Percentiles rank a stretch among this genome's conserved stretches.
Conservation (phyloP, 352 stramenopile genomes). For the Phytopythium vexans region DNA sequence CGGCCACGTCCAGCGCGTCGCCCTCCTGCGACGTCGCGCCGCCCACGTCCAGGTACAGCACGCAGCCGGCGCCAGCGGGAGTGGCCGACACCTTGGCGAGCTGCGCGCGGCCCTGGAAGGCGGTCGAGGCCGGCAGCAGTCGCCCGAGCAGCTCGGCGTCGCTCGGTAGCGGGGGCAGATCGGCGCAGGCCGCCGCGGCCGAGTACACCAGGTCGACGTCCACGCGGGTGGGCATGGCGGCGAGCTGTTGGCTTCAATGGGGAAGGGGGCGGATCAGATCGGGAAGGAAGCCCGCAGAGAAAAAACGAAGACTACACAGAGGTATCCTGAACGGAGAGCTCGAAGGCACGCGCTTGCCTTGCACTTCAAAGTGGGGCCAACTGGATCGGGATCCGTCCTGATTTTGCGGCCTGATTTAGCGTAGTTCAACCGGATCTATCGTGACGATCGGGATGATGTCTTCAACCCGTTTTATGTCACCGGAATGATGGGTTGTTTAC, state of each 20-base stretch:
- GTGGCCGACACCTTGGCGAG: constrained; percentile 24
- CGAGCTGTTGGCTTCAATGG: too few relatives aligned
- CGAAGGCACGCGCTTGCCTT: background rate
- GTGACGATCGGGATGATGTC: too few relatives aligned
- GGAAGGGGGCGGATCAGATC: background rate
- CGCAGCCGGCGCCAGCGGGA: constrained; percentile 22
- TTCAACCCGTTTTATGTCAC: too few relatives aligned
- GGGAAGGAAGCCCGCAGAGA: background rate
- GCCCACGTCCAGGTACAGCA: constrained; percentile 30
- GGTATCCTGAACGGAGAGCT: too few relatives aligned
- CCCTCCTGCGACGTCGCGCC: constrained; percentile 8
- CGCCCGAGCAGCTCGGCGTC: constrained; percentile 16
- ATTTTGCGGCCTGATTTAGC: background rate
- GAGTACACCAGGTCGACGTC: constrained; percentile 35
- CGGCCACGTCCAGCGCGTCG: constrained; percentile 17
- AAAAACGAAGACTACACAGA: too few relatives aligned
- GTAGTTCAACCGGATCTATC: too few relatives aligned
- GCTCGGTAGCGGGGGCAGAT: constrained; percentile 13
- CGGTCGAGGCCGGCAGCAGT: constrained; percentile 14
- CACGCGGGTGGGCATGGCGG: constrained; percentile 3
- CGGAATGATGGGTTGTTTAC: too few relatives aligned
- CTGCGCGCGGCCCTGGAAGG: constrained; percentile 35
- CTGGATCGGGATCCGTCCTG: background rate
- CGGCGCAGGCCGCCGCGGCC: constrained; percentile 15
- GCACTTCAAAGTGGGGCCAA: constrained; percentile 5